These are phyloP conservation scores for Alloteropsis angusta DNA, from an alignment of 202 grass and related monocot species.

Conservation along the genomic window DNA sequence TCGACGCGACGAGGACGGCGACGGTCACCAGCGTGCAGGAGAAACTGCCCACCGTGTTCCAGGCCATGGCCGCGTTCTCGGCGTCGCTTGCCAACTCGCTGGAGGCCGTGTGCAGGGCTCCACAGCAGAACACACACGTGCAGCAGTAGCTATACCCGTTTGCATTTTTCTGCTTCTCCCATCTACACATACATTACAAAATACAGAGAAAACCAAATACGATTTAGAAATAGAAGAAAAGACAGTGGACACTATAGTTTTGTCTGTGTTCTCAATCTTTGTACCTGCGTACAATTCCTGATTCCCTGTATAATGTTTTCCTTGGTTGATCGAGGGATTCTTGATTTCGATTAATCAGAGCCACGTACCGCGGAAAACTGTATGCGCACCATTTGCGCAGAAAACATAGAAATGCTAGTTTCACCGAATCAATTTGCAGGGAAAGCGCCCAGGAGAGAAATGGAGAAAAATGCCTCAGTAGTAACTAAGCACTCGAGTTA, in stretches of 20 bases:
- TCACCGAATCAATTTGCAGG: not conserved
- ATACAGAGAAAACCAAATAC: not conserved
- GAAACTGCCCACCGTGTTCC: constrained; percentile 66
- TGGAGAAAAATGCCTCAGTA: not conserved
- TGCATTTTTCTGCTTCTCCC: not conserved
- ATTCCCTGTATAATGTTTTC: not conserved
- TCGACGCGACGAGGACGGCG: constrained; percentile 49
- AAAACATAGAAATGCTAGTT: not conserved
- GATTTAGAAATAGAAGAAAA: not conserved
- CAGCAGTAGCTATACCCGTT: not conserved
- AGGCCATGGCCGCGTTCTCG: constrained; percentile 61
- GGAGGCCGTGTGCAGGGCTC: constrained; percentile 37
- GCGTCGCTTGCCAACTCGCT: constrained; percentile 39
- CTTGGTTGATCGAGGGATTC: not conserved
- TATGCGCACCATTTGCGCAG: not conserved
- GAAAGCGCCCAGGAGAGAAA: not conserved
- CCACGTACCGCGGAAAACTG: no score
- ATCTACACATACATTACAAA: not conserved
- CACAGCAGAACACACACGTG: not conserved
- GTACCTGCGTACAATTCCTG: not conserved
- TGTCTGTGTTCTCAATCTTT: not conserved
- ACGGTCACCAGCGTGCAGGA: constrained; percentile 49
- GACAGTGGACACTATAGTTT: not conserved
- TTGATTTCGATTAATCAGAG: not conserved
- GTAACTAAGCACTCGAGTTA: not conserved